Evolutionary conservation across 495 filamentous ascomycete genomes (phyloP).

Genomic region (Talaromyces liani): DNA sequence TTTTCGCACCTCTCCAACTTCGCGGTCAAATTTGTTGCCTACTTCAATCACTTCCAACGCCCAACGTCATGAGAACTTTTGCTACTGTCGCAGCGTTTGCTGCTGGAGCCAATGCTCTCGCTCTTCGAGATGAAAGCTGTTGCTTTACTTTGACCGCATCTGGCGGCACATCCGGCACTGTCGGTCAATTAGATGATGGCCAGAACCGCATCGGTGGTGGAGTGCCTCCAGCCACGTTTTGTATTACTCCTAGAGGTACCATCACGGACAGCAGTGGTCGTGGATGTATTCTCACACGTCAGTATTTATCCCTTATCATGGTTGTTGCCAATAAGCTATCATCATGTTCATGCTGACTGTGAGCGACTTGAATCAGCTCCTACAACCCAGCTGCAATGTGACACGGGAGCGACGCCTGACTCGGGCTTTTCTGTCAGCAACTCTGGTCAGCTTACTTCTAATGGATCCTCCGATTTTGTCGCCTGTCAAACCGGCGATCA

Average conservation of each 20-base stretch:
- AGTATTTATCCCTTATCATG: slow-evolving; percentile 12
- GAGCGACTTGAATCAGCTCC: slow-evolving; percentile 27
- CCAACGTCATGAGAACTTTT: background rate
- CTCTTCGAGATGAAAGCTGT: slow-evolving; percentile 32
- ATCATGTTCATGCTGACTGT: slow-evolving; percentile 13
- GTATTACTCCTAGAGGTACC: slow-evolving; percentile 37
- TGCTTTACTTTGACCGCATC: slow-evolving; percentile 45
- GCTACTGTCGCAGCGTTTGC: slow-evolving; percentile 17
- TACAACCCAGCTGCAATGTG: slow-evolving; percentile 60
- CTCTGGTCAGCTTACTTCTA: slow-evolving; percentile 36
- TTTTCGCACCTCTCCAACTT: background rate
- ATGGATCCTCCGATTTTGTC: slow-evolving; percentile 41
- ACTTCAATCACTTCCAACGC: background rate
- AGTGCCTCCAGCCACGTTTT: slow-evolving; percentile 31
- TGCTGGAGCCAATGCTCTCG: slow-evolving; percentile 31
- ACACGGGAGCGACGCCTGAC: slow-evolving; percentile 38
- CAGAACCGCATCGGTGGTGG: slow-evolving; percentile 46
- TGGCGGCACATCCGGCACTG: slow-evolving; percentile 36
- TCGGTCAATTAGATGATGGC: slow-evolving; percentile 48
- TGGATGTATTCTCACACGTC: slow-evolving; percentile 53
- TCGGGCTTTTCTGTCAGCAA: slow-evolving; percentile 42
- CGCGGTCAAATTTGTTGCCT: background rate
- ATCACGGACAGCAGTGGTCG: slow-evolving; percentile 46
- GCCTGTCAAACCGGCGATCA: slow-evolving; percentile 46
- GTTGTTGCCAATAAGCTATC: background rate